Evolutionary conservation across 2,329 filamentous ascomycete species (phyloP), one percentile per base, ranked within the genome.

Genomic region (Aureobasidium sp.): DNA sequence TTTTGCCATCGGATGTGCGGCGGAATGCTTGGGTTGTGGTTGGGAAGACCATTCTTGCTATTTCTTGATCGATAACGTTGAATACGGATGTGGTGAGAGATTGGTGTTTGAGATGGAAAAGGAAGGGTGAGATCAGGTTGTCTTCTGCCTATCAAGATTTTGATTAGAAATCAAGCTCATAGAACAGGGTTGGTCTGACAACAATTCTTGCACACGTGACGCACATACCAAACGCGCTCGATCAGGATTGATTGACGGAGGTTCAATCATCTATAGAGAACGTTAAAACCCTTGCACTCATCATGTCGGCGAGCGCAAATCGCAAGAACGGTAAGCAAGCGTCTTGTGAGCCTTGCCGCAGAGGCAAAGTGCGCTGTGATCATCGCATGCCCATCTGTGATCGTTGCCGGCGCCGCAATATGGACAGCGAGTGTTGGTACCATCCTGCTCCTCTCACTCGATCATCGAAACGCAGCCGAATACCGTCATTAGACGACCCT

Each of bases 1-100:
- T 61, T 17, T 23, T 54, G 60, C 38, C 66, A 61, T 72, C 66
- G 46, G 71, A 69, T 9, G 71, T 74, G 23, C 71, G 67, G 21
- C 72, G 71, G 38, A 68, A 71, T 19, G 66, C 68, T 21, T 64
- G 69, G 27, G 70, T 67, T 25, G 47, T 61, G 13, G 61, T 65
- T 4, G 63, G 61, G 21, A 25, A 33, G 10, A 21, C 5, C 47
- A 51, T 10, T 21, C 40, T 46, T 23, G n/a, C 9, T 42, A 21
- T 11, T n/a, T 4, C n/a, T 21, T 2, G 31, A 33, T 11, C n/a
- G n/a, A n/a, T n/a, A n/a, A n/a, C n/a, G n/a, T n/a, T n/a, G n/a
- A n/a, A n/a, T n/a, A n/a, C n/a, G n/a, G n/a, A n/a, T n/a, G n/a
- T n/a, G n/a, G n/a, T n/a, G n/a, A n/a, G n/a, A n/a, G n/a, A n/a